phyloP scores from a whole-genome alignment of 176 grass and related monocot genomes.

The Oryza rufipogon region DNA sequence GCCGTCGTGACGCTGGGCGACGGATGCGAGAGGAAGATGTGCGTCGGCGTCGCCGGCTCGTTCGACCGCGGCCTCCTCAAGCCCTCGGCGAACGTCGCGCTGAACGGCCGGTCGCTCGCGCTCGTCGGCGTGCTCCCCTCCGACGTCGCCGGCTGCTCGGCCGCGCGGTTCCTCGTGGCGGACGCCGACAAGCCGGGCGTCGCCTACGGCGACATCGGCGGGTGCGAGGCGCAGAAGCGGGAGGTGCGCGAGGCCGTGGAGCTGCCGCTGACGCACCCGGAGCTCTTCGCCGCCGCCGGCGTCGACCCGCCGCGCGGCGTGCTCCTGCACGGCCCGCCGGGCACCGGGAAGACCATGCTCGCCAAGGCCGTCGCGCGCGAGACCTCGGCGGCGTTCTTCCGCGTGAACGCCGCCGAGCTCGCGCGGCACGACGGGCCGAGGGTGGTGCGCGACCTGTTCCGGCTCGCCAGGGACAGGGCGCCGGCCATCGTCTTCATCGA shows the following conservation, averaged over 20 bases:
- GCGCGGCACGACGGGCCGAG: not conserved
- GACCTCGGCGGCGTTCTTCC: conserved; percentile 50
- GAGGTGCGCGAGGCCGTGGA: conserved; percentile 51
- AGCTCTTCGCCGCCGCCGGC: conserved; percentile 43
- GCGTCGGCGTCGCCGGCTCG: not conserved
- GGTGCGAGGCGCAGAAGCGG: conserved; percentile 49
- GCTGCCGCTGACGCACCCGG: conserved; percentile 49
- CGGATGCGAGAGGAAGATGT: fast-evolving
- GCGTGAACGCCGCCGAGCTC: conserved; percentile 37
- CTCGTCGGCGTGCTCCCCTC: not conserved
- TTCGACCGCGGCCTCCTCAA: conserved; percentile 12
- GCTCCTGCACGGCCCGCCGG: conserved; percentile 44
- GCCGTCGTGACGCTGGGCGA: not conserved
- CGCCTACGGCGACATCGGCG: conserved; percentile 51
- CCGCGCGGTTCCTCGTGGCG: not conserved
- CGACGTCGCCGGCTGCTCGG: too few relatives aligned
- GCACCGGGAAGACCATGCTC: conserved; percentile 52
- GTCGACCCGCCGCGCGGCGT: conserved; percentile 50
- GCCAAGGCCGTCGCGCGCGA: conserved; percentile 45
- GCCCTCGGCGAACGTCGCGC: not conserved
- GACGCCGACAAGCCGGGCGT: conserved; percentile 25
- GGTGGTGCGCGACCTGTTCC: conserved; percentile 54
- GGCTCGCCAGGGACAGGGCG: conserved; percentile 34
- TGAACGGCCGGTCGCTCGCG: not conserved
- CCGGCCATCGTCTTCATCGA: conserved; percentile 51